Evolutionary conservation across 179 eudicot genomes (phyloP).

Genomic region (Actinidia chinensis): DNA sequence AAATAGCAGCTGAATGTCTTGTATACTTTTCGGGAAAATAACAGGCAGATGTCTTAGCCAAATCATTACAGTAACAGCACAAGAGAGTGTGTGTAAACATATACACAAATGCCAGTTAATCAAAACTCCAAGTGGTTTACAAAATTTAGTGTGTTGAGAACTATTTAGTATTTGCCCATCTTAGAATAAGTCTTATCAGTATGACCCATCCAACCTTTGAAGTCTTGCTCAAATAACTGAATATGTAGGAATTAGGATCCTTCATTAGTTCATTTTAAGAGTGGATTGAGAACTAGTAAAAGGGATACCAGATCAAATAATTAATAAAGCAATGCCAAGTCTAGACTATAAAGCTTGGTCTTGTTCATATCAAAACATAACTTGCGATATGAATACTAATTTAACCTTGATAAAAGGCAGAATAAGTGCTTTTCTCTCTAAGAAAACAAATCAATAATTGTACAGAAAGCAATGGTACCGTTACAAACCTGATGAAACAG

Average conservation of each 20-base stretch:
- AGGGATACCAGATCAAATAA: neutral
- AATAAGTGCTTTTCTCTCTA: neutral
- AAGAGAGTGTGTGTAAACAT: neutral
- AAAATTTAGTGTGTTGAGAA: neutral
- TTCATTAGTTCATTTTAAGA: neutral
- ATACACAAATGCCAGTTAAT: neutral
- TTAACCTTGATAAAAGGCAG: neutral
- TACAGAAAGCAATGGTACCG: neutral
- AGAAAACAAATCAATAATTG: neutral
- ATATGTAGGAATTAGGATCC: neutral
- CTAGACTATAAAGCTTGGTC: neutral
- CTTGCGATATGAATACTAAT: neutral
- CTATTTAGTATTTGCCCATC: neutral
- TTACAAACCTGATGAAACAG: slow-evolving; percentile 78
- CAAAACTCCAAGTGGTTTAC: neutral
- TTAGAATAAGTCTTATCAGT: neutral
- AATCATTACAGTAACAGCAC: neutral
- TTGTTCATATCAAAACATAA: neutral
- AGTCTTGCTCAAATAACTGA: neutral
- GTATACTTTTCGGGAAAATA: neutral
- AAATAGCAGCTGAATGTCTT: neutral
- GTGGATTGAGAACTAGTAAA: neutral
- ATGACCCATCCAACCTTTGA: neutral
- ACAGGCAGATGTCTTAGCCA: neutral
- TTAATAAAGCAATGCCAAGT: neutral